Evolutionary conservation across 192 early-diverging fungal species (phyloP).

Genomic region (Coemansia sp.): DNA sequence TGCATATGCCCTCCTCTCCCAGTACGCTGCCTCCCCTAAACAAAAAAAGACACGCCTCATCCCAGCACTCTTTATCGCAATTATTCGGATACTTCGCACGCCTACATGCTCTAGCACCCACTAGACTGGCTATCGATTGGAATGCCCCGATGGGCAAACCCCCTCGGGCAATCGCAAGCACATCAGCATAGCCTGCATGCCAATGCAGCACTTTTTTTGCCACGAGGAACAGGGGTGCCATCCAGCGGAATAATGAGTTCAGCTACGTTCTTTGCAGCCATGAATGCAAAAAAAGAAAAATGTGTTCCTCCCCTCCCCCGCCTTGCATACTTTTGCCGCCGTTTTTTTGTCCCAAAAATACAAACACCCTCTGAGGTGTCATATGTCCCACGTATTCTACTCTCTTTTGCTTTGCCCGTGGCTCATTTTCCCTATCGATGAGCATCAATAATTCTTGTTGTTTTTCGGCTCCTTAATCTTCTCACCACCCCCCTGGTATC

Average conservation of each 20-base stretch:
- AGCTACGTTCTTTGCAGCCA: background rate
- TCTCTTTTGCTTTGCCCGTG: background rate
- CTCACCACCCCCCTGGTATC: background rate
- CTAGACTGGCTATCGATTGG: background rate
- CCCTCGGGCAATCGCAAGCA: background rate
- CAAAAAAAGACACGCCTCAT: background rate
- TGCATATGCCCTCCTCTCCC: background rate
- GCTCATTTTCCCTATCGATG: background rate
- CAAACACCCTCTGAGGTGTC: background rate
- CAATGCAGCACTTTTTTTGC: background rate
- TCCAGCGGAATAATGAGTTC: background rate
- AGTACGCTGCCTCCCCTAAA: background rate
- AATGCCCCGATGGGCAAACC: background rate
- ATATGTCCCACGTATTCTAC: background rate
- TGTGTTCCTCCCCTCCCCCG: background rate
- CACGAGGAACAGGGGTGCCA: background rate
- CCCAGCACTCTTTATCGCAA: background rate
- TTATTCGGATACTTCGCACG: background rate
- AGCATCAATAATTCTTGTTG: background rate
- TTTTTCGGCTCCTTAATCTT: background rate
- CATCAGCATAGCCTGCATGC: background rate
- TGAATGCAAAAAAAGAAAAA: background rate
- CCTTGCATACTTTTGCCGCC: background rate
- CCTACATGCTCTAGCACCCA: background rate
- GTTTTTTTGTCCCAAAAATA: background rate